These are phyloP conservation scores for Dorcoceras hygrometricum DNA, from an alignment of 257 asterid species.

Conservation along the genomic window DNA sequence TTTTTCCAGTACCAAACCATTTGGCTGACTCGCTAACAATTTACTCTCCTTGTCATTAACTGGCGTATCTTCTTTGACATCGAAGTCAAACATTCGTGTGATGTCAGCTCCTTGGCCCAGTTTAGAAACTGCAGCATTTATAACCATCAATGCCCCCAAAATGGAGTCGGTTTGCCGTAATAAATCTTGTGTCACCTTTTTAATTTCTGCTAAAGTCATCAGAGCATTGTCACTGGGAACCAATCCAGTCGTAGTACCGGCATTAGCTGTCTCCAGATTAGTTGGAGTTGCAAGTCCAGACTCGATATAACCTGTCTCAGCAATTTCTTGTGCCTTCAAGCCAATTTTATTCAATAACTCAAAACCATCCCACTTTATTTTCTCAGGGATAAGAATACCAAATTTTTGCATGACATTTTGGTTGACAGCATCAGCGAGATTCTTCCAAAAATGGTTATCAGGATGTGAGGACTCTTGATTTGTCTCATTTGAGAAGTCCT, in stretches of 20 bases:
- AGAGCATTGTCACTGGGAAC: constrained; percentile 29
- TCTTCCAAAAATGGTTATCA: constrained; percentile 75
- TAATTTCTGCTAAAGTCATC: constrained; percentile 61
- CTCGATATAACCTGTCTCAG: constrained; percentile 74
- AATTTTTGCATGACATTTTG: constrained; percentile 59
- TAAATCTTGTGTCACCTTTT: constrained; percentile 78
- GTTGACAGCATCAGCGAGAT: constrained; percentile 58
- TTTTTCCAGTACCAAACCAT: constrained; percentile 55
- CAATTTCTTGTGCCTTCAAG: constrained; percentile 57
- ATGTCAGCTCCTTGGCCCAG: constrained; percentile 48
- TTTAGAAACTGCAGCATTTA: constrained; percentile 81
- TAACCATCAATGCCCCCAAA: constrained; percentile 81
- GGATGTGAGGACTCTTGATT: constrained; percentile 44
- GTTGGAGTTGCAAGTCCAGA: constrained; percentile 88
- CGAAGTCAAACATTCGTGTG: constrained; percentile 43
- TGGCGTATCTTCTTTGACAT: constrained; percentile 34
- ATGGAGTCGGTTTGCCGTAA: constrained; percentile 82
- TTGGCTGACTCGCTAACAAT: constrained; percentile 25
- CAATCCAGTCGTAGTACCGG: constrained; percentile 32
- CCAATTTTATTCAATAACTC: constrained; percentile 69
- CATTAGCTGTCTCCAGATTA: constrained; percentile 34
- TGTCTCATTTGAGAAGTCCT: constrained; percentile 32
- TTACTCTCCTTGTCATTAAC: constrained; percentile 28
- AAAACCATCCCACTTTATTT: constrained; percentile 78
- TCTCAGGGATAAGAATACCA: constrained; percentile 68